These are phyloP conservation scores for Ganoderma leucocontextum DNA, from an alignment of 1,284 basidiomycete genomes.

Conservation along the genomic window DNA sequence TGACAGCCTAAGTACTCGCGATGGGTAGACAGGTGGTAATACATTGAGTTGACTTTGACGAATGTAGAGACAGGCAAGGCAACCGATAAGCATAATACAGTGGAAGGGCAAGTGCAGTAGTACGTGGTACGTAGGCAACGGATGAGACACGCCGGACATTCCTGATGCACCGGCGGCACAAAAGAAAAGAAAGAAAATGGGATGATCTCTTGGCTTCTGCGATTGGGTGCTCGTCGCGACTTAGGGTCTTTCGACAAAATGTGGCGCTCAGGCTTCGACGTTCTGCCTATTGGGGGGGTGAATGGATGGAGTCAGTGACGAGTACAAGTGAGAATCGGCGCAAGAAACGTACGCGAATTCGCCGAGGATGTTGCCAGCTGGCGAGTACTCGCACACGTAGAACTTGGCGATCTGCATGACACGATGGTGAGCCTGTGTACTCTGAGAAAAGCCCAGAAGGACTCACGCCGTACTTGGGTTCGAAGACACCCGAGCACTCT, in stretches of 20 bases:
- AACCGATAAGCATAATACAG: constrained; percentile 32
- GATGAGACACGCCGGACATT: constrained; percentile 33
- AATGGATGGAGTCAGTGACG: constrained; percentile 1
- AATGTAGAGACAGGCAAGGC: constrained; percentile 12
- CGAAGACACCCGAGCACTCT: constrained; percentile 61
- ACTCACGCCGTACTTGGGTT: constrained; percentile 59
- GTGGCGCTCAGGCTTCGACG: constrained; percentile 40
- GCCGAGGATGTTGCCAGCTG: constrained; percentile 70
- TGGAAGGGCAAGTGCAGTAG: constrained; percentile 21
- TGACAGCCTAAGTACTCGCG: not conserved
- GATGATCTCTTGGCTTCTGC: constrained; percentile 9
- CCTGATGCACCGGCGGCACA: constrained; percentile 35
- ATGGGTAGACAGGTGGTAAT: not conserved
- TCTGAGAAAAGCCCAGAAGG: not conserved
- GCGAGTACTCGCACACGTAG: constrained; percentile 74
- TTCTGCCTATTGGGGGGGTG: constrained; percentile 39
- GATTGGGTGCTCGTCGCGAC: not conserved
- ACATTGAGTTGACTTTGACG: constrained; percentile 4
- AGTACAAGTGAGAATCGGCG: not conserved
- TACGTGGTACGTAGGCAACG: not conserved
- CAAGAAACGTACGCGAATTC: constrained; percentile 60
- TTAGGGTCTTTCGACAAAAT: not conserved
- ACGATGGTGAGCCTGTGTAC: not conserved
- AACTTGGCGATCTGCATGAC: constrained; percentile 54
- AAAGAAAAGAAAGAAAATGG: constrained; percentile 23